Base-by-base conservation (phyloP, 2,329 filamentous ascomycete genomes). In the Ophioceras dolichostomum region DNA sequence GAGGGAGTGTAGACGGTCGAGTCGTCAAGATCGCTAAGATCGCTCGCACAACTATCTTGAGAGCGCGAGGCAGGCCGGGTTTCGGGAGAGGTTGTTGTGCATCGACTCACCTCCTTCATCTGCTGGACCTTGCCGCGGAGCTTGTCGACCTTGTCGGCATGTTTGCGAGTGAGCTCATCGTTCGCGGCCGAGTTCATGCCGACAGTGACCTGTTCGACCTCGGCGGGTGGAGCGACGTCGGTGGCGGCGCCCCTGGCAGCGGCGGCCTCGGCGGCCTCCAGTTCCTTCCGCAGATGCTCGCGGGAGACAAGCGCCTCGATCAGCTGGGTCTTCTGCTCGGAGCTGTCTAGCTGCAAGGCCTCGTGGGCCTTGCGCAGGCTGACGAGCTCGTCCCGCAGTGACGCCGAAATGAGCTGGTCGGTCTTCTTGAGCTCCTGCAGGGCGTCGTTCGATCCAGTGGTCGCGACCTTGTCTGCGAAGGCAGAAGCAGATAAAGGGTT, bases 361-460 rank as follows among this genome's bases (percentile, higher is more conserved):
- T 63, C 64, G 43, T 67, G 59, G 46, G 73, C 68, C 41, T 60
- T 63, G 43, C 73, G 66, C 44, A 73, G 60, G 20, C 63, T 59
- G 37, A 74, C 65, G 26, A 79, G 64, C 49, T 80, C 76, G 32
- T 62, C 62, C 43, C 68, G 65, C 39, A 79, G 63, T 13, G 74
- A 78, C 14, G 65, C 59, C 13, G 70, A 69, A 41, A 79, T 67
- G 43, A 76, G 60, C 43, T 68, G 64, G 51, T 79, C 73, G 6
- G 73, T 67, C 29, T 62, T 62, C 57, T 76, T 76, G 45, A 79
- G 61, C 45, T 72, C 67, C 35, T 73, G 64, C 4, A 79, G 58
- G 14, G 70, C 71, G 18, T 69, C 63, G 10, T 67, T 48, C 24
- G 67, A 65, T n/a, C 69, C 68, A 49, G 73, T 67, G 32, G 65